Evolutionary conservation across 306 rosid genomes (phyloP), one percentile per base, ranked within the genome.

Genomic region (Aeschynomene evenia): DNA sequence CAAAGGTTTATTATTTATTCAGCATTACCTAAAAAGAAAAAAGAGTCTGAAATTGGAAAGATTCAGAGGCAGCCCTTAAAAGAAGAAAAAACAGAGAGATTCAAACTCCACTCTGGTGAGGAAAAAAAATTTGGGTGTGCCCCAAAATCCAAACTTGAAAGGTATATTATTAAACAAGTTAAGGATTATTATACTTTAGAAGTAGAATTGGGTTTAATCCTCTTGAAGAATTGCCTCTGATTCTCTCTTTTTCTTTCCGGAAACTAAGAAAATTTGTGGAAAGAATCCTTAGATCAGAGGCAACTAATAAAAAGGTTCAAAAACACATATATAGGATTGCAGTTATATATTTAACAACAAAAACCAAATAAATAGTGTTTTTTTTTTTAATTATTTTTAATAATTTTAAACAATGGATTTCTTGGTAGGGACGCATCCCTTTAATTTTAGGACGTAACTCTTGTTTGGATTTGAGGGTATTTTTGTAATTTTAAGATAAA

Each of bases 341-440:
- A 21, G 76, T 80, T 76, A 51, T 76, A 51, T 31, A 42, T 28
- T 18, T 37, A 69, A 37, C 65, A 46, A 29, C 34, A 40, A 24
- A 18, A 63, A 37, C 9, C 9, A 22, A 26, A 36, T 34, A n/a
- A 57, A 57, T 36, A 5, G 20, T 10, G 7, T 43, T 16, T 3
- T 59, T 46, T 9, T 3, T 39, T 6, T 16, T 3, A 1, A 29
- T 2, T 21, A 52, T 19, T 24, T 29, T 2, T 9, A 69, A 37
- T 58, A 10, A 42, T 53, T 45, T n/a, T 5, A 45, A 31, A 20
- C 66, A 59, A 14, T 52, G 66, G 70, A 65, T 83, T 77, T 89
- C 78, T 83, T 88, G 82, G 78, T 37, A 23, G 66, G 80, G 80
- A 89, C 78, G 83, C 72, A 66, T 85, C 90, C 67, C 72, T 70